These are phyloP conservation scores for Periconia sp. DNA, from an alignment of 2,329 filamentous ascomycete species.

Conservation along the genomic window DNA sequence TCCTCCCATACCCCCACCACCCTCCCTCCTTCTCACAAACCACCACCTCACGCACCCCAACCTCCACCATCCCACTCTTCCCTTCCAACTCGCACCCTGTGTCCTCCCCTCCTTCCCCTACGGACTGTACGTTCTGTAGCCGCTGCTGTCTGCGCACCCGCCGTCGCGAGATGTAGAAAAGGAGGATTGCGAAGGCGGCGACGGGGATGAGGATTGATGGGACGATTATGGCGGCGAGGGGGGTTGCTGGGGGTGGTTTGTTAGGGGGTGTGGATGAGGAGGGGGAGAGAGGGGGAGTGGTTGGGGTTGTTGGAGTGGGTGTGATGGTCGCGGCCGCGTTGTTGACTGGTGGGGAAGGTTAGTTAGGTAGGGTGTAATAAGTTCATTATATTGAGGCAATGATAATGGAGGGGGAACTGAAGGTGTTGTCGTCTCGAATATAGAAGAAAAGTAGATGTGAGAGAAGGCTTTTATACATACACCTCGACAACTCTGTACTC, in stretches of 20 bases:
- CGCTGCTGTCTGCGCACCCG: neutral
- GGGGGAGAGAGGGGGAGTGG: neutral
- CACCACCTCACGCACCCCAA: no score
- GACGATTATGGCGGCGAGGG: conserved; percentile 6
- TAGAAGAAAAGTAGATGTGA: neutral
- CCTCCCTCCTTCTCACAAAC: no score
- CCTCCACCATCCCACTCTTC: neutral
- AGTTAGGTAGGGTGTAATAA: neutral
- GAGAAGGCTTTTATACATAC: conserved; percentile 4
- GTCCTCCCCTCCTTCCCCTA: no score
- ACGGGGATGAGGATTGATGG: conserved; percentile 6
- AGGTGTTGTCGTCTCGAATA: no score
- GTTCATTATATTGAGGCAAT: no score
- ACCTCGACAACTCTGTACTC: conserved; percentile 13
- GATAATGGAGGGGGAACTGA: no score
- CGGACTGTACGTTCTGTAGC: neutral
- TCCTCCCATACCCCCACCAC: no score
- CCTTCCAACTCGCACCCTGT: no score
- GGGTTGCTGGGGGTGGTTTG: no score
- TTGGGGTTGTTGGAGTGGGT: neutral
- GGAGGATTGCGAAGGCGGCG: neutral
- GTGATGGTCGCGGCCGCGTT: no score
- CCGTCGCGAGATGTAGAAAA: conserved; percentile 4
- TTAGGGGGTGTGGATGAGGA: neutral
- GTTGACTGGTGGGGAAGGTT: neutral